Evolutionary conservation across 768 basidiomycete genomes (phyloP), one percentile per base, ranked within the genome.

Genomic region (Leccinum uliginosum): DNA sequence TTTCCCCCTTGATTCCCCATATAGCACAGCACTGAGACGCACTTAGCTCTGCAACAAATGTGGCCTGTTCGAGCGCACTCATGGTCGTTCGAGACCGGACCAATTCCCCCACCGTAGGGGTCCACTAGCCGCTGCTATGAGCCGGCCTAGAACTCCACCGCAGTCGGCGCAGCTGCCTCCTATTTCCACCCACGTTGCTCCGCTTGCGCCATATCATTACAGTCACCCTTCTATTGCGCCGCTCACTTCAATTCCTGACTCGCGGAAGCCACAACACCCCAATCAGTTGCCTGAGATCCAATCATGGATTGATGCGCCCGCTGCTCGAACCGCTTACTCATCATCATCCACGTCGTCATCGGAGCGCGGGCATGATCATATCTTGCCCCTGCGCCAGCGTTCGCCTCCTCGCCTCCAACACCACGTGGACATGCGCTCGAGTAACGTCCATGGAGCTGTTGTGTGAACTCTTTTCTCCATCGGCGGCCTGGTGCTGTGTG

Each of bases 61-160:
- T 63, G 89, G 89, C 15, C 72, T 91, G 4, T 91, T 90, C 60
- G 89, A 91, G 70, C 81, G 89, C 44, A 91, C 89, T 0, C 89
- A 91, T 70, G 87, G 86, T 14, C 81, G 86, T 15, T 85, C 88
- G 10, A 76, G 89, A 43, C 89, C 89, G 0, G 87, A 89, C 60
- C 88, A 89, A 63, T 90, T 90, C 69, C 88, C 88, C 5, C 88
- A 89, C 74, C 87, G 87, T 63, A 80, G 88, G 38, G 87, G 87
- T 0, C 86, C 87, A 0, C 74, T 89, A 32, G 81, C 86, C 10
- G 67, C 76, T 3, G 74, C 78, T 21, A 71, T 83, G 52, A 53
- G 59, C 32, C 76, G 78, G 60, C 76, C 78, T 40, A 78, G 81
- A 62, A 79, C 79, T 3, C 80, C 83, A 19, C 80, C 83, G 56